Conservation (phyloP, 805 yeast genomes). For the Metschnikowia lochheadii region DNA sequence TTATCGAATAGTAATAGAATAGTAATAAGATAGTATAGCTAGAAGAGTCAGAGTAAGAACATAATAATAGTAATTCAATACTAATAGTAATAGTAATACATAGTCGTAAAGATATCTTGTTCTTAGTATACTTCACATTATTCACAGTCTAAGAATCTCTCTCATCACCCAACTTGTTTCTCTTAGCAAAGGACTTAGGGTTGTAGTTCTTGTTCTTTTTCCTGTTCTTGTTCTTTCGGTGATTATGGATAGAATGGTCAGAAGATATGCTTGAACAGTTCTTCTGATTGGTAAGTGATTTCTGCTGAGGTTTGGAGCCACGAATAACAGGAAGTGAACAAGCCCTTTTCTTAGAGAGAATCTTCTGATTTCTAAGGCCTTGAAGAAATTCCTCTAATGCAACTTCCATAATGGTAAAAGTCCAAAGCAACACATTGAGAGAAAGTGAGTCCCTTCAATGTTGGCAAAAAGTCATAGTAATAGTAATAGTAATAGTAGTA, state of each 20-base stretch:
- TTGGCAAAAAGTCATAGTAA: neutral
- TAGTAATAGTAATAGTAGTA: no score
- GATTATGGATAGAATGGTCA: neutral
- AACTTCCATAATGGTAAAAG: neutral
- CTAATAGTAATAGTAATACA: no score
- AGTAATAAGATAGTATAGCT: no score
- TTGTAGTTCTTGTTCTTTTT: neutral
- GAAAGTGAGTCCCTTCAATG: neutral
- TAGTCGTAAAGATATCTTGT: no score
- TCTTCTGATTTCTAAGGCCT: neutral
- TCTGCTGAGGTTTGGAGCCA: neutral
- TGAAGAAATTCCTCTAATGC: neutral
- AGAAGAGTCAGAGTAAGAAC: no score
- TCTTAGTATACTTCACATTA: no score
- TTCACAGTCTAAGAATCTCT: no score
- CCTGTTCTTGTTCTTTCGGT: neutral
- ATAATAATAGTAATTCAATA: no score
- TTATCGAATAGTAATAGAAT: no score
- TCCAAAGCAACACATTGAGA: neutral
- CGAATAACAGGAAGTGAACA: neutral
- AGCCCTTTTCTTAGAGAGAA: neutral
- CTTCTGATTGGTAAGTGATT: neutral
- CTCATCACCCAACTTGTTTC: no score
- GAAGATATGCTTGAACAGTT: neutral
- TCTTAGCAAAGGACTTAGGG: neutral